Base-by-base conservation (phyloP, 1,284 basidiomycete species). In the Microbotryum lychnidis-dioicae region DNA sequence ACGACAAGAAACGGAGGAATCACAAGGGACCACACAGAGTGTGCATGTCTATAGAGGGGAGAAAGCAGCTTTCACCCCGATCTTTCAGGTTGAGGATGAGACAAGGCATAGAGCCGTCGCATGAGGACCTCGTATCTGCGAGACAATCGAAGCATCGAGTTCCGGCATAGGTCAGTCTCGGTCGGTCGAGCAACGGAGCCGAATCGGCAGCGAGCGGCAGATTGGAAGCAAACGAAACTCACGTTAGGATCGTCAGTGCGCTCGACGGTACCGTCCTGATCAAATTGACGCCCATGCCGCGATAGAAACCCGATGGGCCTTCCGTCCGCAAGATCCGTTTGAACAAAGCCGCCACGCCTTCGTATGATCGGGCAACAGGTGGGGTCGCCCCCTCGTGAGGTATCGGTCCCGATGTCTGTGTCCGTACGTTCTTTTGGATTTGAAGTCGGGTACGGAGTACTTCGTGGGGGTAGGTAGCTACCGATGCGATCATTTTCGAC, bases 381-480 rank as follows among this genome's bases (percentile, higher is more conserved):
- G 44, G 54, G 16, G 51, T n/a, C 12, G 47, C 45, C 21, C 37
- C 48, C 20, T n/a, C 42, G 18, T 46, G 42, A 14, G 64, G 60
- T 18, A 62, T 60, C 51, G 68, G 65, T 33, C 23, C 42, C 49
- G 48, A 61, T 45, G 14, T 29, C 50, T 20, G 47, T 33, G 44
- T 31, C 37, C 14, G 48, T 21, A 51, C 54, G 58, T 60, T 80
- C 59, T 83, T 82, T 70, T 87, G 85, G 6, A 91, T 91, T 76
- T 97, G 92, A 45, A 96, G 77, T 6, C 91, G 84, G 29, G 92
- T 97, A 12, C 92, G 87, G 21, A 97, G 81, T 49, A 97, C 93
- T 76, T 97, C 92, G 75, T 97, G 92, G 0, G 93, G 93, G 75
- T 97, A 97, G 33, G 93, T 97, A 27, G 87, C 86, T 27, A 96